Percentiles rank a stretch among this genome's conserved stretches.
These are phyloP conservation scores for Lichina pygmaea DNA, from an alignment of 495 filamentous ascomycete genomes.

Conservation along the genomic window DNA sequence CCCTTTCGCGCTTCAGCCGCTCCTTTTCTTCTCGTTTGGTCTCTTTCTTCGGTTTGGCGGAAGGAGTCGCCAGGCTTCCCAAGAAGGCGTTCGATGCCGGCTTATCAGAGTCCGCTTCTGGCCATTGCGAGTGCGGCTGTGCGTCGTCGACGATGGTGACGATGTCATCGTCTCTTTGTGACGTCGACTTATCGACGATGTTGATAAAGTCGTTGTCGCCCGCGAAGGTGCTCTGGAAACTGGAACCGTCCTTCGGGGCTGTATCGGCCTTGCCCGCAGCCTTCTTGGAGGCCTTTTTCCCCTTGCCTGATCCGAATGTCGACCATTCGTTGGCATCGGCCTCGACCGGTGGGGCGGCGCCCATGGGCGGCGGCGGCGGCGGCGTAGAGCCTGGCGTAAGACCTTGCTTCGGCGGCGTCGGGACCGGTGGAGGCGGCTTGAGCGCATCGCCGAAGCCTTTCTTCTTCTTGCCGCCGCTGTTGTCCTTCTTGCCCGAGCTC, in stretches of 20 bases:
- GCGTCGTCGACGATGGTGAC: not conserved
- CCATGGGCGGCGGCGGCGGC: not conserved
- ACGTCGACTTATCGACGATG: not conserved
- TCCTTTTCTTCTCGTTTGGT: constrained; percentile 1
- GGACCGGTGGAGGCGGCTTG: constrained; percentile 2
- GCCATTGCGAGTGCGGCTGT: not conserved
- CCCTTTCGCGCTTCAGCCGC: not conserved
- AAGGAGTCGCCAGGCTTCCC: constrained; percentile 1
- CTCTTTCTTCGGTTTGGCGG: constrained; percentile 1
- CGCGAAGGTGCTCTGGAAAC: not conserved
- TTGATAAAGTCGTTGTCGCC: too few relatives aligned
- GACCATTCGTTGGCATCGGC: not conserved
- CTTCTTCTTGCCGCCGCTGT: not conserved
- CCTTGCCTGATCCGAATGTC: not conserved
- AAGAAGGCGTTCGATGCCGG: constrained; percentile 1
- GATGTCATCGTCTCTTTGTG: not conserved
- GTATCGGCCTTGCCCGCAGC: not conserved
- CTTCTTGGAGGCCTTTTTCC: constrained; percentile 1
- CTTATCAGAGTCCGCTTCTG: not conserved
- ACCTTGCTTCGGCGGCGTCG: constrained; percentile 2
- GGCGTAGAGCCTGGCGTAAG: constrained; percentile 2
- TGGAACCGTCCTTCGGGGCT: not conserved
- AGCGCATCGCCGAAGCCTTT: not conserved
- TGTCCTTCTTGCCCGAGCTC: not conserved
- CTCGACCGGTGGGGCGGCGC: not conserved